Base-by-base conservation (phyloP, 2,329 filamentous ascomycete species). In the Fusarium praegraminearum region DNA sequence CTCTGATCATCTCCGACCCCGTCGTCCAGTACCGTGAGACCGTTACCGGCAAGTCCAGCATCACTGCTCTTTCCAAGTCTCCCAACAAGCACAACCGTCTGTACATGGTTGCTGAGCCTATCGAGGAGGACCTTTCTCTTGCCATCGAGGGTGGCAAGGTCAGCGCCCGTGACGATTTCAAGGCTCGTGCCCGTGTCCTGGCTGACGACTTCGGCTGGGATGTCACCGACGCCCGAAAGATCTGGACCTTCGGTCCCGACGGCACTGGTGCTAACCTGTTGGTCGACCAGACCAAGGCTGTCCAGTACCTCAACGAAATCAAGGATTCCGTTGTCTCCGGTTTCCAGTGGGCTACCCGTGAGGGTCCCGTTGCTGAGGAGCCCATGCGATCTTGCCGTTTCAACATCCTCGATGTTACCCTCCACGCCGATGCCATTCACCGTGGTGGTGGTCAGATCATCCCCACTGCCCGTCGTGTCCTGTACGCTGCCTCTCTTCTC, bases 71-170 rank as follows among this genome's bases (percentile, higher is more conserved):
- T 79, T 98, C 96, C 84, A 99, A 99, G 89, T 99, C 96, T 50
- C 96, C 96, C 87, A 99, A 99, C 93, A 99, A 99, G 93, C 96
- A 99, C 92, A 99, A 99, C 90, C 95, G 96, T 94, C 89, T 99
- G 68, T 99, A 98, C 89, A 91, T 99, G 85, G 89, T 89, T 83
- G 96, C 96, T 73, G 86, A 94, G 85, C 96, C 96, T 77, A 88
- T 99, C 59, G 89, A 89, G 46, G 96, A 99, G 89, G 96, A 98
- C 77, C 91, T 99, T 67, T 88, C 93, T 77, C 89, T 90, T 80
- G 93, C 92, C 79, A 99, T 99, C 74, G 96, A 99, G 87, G 74
- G 80, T 58, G 96, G 96, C 87, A 96, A 94, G 88, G 94, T 99
- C 82, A 87, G 85, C 80, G 93, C 96, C 74, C 93, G 95, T 89